phyloP scores from a whole-genome alignment of 192 early-diverging fungal genomes.

The Mycoemilia scoparia region DNA sequence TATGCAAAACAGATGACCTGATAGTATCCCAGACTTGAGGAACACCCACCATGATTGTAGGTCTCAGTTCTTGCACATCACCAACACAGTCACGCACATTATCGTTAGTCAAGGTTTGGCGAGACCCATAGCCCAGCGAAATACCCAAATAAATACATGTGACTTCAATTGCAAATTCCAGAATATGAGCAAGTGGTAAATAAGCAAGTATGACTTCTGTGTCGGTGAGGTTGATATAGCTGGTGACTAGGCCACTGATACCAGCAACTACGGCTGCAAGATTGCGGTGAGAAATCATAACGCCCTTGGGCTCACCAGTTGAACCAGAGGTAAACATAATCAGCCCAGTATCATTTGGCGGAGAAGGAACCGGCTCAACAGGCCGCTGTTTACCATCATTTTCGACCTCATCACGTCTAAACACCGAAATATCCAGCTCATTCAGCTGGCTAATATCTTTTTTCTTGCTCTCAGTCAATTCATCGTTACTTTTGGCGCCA shows the following conservation, averaged over 20 bases:
- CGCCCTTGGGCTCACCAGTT: slow-evolving; percentile 90
- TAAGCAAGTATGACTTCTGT: slow-evolving; percentile 53
- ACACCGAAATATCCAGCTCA: slow-evolving; percentile 17
- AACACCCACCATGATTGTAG: slow-evolving; percentile 62
- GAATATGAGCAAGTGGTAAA: slow-evolving; percentile 73
- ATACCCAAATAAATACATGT: slow-evolving; percentile 44
- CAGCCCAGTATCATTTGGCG: slow-evolving; percentile 41
- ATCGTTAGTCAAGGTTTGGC: slow-evolving; percentile 57
- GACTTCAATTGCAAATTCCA: slow-evolving; percentile 68
- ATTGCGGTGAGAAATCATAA: slow-evolving; percentile 65
- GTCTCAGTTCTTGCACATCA: slow-evolving; percentile 57
- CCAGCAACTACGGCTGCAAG: slow-evolving; percentile 47
- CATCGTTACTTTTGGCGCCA: slow-evolving; percentile 32
- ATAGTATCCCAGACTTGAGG: slow-evolving; percentile 79
- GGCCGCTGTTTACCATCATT: slow-evolving; percentile 47
- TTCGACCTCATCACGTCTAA: slow-evolving; percentile 51
- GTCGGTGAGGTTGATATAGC: slow-evolving; percentile 17
- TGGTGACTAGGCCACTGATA: slow-evolving; percentile 15
- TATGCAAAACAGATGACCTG: slow-evolving; percentile 62
- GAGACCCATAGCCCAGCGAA: slow-evolving; percentile 42
- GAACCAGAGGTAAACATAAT: slow-evolving; percentile 89
- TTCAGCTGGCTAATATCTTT: no score
- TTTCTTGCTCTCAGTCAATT: slow-evolving; percentile 39
- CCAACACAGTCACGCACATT: slow-evolving; percentile 52
- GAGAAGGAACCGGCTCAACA: slow-evolving; percentile 6